Conservation (phyloP, 805 yeast species). For the Trichomonascus vanleenenianus region DNA sequence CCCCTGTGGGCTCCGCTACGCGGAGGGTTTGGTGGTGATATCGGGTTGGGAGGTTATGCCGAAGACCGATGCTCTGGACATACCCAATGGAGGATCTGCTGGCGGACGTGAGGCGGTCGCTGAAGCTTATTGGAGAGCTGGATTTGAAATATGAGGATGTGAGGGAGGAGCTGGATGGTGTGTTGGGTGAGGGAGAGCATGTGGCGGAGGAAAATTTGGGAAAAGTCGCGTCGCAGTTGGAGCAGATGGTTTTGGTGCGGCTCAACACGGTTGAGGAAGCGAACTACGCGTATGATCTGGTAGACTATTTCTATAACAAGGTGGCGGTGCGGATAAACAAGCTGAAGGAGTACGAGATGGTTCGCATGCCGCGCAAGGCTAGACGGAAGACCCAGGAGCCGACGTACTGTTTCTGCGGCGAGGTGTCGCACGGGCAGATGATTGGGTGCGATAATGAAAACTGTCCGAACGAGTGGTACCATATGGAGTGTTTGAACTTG, state of each 20-base stretch:
- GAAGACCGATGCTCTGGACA: no score
- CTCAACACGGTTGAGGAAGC: slow-evolving; percentile 12
- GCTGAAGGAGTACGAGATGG: slow-evolving; percentile 2
- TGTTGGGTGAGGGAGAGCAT: not conserved
- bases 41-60: no score
- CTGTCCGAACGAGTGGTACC: slow-evolving; percentile 89
- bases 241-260: slow-evolving; percentile 3
- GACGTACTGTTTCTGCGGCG: slow-evolving; percentile 41
- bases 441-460: slow-evolving; percentile 78
- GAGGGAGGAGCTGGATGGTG: slow-evolving; percentile 4
- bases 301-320: slow-evolving; percentile 7
- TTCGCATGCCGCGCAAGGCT: not conserved
- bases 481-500: slow-evolving; percentile 78
- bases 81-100: slow-evolving; percentile 10
- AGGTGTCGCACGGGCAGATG: slow-evolving; percentile 63
- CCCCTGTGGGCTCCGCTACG: no score
- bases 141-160: slow-evolving; percentile 7
- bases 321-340: slow-evolving; percentile 8
- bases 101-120: slow-evolving; percentile 11
- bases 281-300: slow-evolving; percentile 8
- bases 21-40: no score
- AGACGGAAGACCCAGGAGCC: slow-evolving; percentile 8
- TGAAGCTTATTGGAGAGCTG: slow-evolving; percentile 11
- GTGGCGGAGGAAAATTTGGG: not conserved
- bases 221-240: not conserved